A percentile compares a stretch with the other conserved stretches of the same genome.
phyloP scores from a whole-genome alignment of 306 rosid species.

The Casuarina cunninghamiana region DNA sequence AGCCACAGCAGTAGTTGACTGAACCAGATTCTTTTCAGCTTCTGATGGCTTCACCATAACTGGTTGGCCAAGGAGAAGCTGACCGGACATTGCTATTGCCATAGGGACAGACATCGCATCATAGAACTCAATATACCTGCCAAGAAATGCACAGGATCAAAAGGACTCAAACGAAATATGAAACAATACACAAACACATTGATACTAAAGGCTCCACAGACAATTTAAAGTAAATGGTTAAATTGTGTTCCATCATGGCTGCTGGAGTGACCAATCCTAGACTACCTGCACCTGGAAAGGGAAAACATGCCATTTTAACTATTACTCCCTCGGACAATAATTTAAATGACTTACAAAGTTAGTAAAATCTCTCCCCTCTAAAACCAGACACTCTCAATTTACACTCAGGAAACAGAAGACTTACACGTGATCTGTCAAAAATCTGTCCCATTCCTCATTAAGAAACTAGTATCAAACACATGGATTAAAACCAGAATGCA shows the following conservation, averaged over 20 bases:
- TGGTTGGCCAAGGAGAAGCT: constrained; percentile 83
- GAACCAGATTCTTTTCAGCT: constrained; percentile 97
- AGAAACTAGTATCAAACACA: not conserved
- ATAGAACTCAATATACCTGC: constrained; percentile 90
- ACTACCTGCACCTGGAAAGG: not conserved
- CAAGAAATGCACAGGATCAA: constrained; percentile 19
- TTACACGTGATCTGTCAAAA: not conserved
- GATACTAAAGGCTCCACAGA: not conserved
- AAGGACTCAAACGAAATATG: not conserved
- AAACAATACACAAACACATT: not conserved
- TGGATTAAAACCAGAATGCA: not conserved
- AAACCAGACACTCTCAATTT: not conserved
- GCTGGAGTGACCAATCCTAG: not conserved
- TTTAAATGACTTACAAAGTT: not conserved
- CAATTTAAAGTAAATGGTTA: not conserved
- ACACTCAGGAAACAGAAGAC: not conserved
- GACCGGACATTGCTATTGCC: constrained; percentile 98
- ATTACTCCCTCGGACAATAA: not conserved
- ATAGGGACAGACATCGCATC: constrained; percentile 98
- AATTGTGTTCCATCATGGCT: not conserved
- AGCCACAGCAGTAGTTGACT: constrained; percentile 65
- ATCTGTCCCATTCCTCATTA: not conserved
- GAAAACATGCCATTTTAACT: not conserved
- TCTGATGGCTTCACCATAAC: constrained; percentile 99
- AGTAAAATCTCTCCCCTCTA: not conserved